These are phyloP conservation scores for Mortierella sp. DNA, from an alignment of 371 early-diverging fungal species.

Conservation along the genomic window DNA sequence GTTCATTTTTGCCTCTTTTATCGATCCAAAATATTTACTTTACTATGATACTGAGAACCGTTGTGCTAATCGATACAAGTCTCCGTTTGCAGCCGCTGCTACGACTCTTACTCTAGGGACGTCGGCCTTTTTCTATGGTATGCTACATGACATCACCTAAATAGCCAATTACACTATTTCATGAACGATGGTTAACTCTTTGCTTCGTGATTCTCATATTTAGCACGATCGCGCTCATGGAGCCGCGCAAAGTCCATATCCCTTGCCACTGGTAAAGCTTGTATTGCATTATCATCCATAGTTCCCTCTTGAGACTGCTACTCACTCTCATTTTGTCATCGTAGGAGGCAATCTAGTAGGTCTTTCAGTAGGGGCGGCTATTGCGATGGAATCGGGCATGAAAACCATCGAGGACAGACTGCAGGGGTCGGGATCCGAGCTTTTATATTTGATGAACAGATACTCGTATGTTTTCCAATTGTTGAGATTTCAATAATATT, in stretches of 20 bases:
- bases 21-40: not conserved
- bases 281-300: not conserved
- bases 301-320: not conserved
- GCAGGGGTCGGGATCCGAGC: conserved; percentile 46
- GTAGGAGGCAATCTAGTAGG: conserved; percentile 44
- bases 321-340: not conserved
- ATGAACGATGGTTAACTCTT: not conserved
- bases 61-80: not conserved
- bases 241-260: conserved; percentile 18
- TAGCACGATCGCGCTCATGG: conserved; percentile 47
- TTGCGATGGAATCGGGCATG: conserved; percentile 54
- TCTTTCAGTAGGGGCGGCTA: conserved; percentile 27
- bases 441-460: conserved; percentile 50
- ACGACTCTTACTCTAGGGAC: conserved; percentile 43
- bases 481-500: not conserved
- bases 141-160: not conserved
- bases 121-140: conserved; percentile 42
- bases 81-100: conserved; percentile 27
- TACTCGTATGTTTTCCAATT: conserved; percentile 37
- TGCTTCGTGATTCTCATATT: not conserved
- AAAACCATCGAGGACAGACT: conserved; percentile 35
- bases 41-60: not conserved
- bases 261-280: conserved; percentile 24
- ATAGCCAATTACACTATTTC: not conserved
- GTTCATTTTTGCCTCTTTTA: not conserved